phyloP scores from a whole-genome alignment of 1,284 basidiomycete genomes.

The Ceraceosorus guamensis region DNA sequence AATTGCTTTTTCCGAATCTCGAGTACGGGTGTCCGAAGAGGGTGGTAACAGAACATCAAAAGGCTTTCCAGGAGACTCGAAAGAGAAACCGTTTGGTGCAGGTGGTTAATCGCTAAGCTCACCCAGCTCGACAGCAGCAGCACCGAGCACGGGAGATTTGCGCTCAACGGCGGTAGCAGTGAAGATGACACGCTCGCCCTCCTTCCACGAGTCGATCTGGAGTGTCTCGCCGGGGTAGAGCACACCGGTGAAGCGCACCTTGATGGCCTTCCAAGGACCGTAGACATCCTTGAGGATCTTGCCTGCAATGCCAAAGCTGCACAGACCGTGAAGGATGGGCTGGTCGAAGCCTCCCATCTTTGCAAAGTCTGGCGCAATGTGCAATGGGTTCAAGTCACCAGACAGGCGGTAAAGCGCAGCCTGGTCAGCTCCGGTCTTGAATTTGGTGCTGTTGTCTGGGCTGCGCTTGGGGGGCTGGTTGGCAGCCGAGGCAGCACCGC shows the following conservation, averaged over 20 bases:
- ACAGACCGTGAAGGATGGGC: constrained; percentile 69
- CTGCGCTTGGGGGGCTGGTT: constrained; percentile 64
- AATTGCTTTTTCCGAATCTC: no score
- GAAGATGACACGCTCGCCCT: constrained; percentile 84
- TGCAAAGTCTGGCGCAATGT: constrained; percentile 88
- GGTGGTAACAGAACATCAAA: no score
- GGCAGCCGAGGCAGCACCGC: constrained; percentile 76
- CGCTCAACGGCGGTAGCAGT: constrained; percentile 74
- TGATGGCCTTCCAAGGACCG: constrained; percentile 84
- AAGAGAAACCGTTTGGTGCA: no score
- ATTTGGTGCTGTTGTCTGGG: constrained; percentile 39
- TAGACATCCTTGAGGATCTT: constrained; percentile 85
- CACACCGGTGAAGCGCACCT: constrained; percentile 84
- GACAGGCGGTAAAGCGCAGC: constrained; percentile 72
- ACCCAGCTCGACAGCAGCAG: constrained; percentile 65
- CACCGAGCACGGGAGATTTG: constrained; percentile 60
- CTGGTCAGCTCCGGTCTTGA: constrained; percentile 48
- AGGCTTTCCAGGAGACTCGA: no score
- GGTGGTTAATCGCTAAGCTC: no score
- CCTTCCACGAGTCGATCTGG: constrained; percentile 79
- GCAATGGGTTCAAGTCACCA: constrained; percentile 85
- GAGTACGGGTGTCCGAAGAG: no score
- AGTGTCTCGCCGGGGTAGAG: constrained; percentile 89
- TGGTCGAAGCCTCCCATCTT: constrained; percentile 88
- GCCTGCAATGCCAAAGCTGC: constrained; percentile 86